Base-by-base conservation (phyloP, 129 eudicot genomes). In the Chrysanthemum seticuspe region DNA sequence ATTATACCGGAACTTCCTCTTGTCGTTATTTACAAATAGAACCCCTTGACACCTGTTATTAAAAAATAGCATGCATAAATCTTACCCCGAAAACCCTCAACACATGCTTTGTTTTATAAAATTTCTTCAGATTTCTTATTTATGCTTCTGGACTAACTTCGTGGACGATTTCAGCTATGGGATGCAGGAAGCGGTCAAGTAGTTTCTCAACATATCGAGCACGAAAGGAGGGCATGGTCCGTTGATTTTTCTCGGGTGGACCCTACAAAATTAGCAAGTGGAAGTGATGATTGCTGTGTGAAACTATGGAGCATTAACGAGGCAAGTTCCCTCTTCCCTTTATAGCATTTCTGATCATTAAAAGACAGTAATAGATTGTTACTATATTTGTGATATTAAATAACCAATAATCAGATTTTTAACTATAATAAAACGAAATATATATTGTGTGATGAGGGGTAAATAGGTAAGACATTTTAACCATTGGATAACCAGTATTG, bases 221-320 rank as follows among this genome's bases (percentile, higher is more conserved):
- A 94, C 63, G 76, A 77, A 51, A 77, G 71, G 81, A 81, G 99
- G 80, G 97, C 97, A 48, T 94, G 99, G 97, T 94, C 94, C 23
- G 97, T 90, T 82, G 99, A 94, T 69, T 94, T 90, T 65, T 94
- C 99, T 79, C 84, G 59, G 57, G 84, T 83, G 73, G 96, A 94
- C 72, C 97, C 99, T 16, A 88, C 82, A 62, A 90, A 88, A 55
- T 83, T 94, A 59, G 99, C 88, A 47, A 94, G 97, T 76, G 97
- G 99, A 64, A 86, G 99, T 80, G 99, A 90, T 79, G 99, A 94
- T 66, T 85, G 94, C 71, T 75, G 79, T 67, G 96, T 94, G 61
- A 94, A 90, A 83, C 74, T 94, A 7, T 94, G 99, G 99, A 86
- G 85, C 80, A 88, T 94, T 74, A 90, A 81, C 14, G 96, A 94